Base-by-base conservation (phyloP, 1,139 yeast genomes). In the Taphrina confusa region DNA sequence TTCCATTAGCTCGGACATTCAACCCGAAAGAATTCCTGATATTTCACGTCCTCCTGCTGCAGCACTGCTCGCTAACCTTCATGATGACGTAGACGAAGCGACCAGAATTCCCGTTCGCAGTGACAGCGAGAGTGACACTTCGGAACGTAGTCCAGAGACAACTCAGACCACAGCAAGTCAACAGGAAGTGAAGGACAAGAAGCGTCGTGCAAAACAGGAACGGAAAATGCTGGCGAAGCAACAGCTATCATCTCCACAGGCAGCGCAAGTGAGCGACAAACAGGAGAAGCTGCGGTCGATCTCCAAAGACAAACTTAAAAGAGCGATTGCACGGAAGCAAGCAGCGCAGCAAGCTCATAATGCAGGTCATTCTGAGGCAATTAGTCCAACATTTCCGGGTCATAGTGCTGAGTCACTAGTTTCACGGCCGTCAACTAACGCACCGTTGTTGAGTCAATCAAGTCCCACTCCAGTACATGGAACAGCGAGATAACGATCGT, bases 391-490 rank as follows among this genome's bases (percentile, higher is more conserved):
- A 11, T 30, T 30, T 5, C 30, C 40, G 4, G 31, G 8, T 12
- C 27, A 18, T 8, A 31, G n/a, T n/a, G 25, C 39, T 1, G 25
- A 9, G 18, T 28, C 39, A 25, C 33, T 47, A 14, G 42, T 47
- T 31, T 28, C 52, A 4, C 31, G 52, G 3, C 52, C 52, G 4
- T 8, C 20, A 4, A 40, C 52, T 8, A 33, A 33, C 11, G 52
- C 42, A 1, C 52, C 52, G 6, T 14, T 18, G 4, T 22, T 47
- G 31, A 47, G 42, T 20, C 52, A 47, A 14, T 30, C 52, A 11
- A 47, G 52, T 47, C 52, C 52, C 8, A 47, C 52, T 3, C 52
- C 52, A 3, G 18, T 16, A n/a, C 31, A 20, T 5, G 28, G 52
- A 4, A 30, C 30, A 14, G 30, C 50, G 11, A 20, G 50, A 28